phyloP scores from a whole-genome alignment of 1,284 basidiomycete species.

The Ustilago crameri region DNA sequence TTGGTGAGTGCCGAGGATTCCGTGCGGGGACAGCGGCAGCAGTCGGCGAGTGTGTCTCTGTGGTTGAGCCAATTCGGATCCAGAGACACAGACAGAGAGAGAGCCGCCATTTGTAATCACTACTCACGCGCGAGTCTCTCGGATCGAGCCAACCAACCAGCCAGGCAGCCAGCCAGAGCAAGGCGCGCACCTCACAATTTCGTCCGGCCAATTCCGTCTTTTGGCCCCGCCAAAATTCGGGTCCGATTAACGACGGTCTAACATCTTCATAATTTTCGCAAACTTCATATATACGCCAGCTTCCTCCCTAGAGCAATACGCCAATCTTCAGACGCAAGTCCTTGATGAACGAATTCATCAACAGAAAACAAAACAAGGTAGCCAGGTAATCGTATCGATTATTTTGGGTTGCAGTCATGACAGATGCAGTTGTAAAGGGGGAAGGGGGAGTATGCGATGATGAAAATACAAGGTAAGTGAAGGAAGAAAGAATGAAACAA shows the following conservation, averaged over 20 bases:
- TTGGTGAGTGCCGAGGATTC: background rate
- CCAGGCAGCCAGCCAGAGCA: conserved; percentile 6
- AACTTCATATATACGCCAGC: too few species aligned
- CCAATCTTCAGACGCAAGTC: too few species aligned
- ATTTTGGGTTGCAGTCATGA: conserved; percentile 39
- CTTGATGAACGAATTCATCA: background rate
- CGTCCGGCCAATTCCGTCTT: conserved; percentile 41
- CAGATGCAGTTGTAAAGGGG: conserved; percentile 32
- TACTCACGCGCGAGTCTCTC: conserved; percentile 17
- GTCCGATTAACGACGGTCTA: conserved; percentile 13
- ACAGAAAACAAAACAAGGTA: conserved; percentile 2
- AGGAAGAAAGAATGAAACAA: conserved; percentile 17
- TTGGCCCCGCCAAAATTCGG: conserved; percentile 2
- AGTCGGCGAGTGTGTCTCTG: background rate
- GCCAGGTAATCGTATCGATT: conserved; percentile 49
- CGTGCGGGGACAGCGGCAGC: too few species aligned
- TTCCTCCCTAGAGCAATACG: too few species aligned
- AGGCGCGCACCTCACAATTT: conserved; percentile 1
- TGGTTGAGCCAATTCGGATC: conserved; percentile 21
- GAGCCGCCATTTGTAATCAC: conserved; percentile 22
- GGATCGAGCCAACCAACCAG: conserved; percentile 18
- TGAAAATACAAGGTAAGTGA: conserved; percentile 17
- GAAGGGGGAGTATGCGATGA: conserved; percentile 28
- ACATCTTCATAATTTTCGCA: too few species aligned
- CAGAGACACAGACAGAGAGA: background rate